phyloP scores from a whole-genome alignment of 2,329 filamentous ascomycete species.

The Fusarium pseudocircinatum region DNA sequence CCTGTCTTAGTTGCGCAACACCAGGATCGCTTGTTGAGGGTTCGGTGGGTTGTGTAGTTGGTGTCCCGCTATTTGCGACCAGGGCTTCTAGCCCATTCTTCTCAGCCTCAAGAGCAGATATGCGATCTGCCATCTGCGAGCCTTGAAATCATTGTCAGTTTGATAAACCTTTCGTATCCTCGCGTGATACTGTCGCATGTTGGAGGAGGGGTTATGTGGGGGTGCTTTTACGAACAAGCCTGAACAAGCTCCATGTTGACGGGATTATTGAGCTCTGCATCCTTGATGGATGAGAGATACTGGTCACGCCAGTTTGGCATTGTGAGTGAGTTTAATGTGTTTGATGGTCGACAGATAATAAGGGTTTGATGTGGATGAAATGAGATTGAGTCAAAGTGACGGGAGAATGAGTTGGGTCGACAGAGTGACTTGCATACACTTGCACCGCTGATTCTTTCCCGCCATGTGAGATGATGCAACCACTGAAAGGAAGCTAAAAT shows the following conservation, averaged over 20 bases:
- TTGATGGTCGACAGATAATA: not conserved
- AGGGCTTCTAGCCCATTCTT: conserved; percentile 54
- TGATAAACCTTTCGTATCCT: not conserved
- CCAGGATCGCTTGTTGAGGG: conserved; percentile 46
- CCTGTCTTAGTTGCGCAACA: conserved; percentile 66
- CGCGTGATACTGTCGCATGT: conserved; percentile 19
- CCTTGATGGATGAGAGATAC: conserved; percentile 78
- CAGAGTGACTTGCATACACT: conserved; percentile 8
- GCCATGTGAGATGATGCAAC: conserved; percentile 43
- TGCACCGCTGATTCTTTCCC: conserved; percentile 31
- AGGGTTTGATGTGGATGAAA: not conserved
- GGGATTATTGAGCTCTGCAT: conserved; percentile 73
- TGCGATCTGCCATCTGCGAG: conserved; percentile 72
- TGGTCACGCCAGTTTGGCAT: conserved; percentile 82
- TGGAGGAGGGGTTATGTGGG: conserved; percentile 24
- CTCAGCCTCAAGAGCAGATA: conserved; percentile 70
- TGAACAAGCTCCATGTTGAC: conserved; percentile 75
- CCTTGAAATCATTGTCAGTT: conserved; percentile 55
- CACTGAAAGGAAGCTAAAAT: conserved; percentile 6
- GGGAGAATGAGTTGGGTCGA: not conserved
- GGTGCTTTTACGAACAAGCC: conserved; percentile 69
- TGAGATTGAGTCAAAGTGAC: not conserved
- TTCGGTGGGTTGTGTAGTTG: conserved; percentile 19
- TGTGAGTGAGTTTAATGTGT: conserved; percentile 9
- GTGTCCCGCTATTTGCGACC: conserved; percentile 39